These are phyloP conservation scores for Melaleuca quinquenervia DNA, from an alignment of 345 rosid species.

Conservation along the genomic window DNA sequence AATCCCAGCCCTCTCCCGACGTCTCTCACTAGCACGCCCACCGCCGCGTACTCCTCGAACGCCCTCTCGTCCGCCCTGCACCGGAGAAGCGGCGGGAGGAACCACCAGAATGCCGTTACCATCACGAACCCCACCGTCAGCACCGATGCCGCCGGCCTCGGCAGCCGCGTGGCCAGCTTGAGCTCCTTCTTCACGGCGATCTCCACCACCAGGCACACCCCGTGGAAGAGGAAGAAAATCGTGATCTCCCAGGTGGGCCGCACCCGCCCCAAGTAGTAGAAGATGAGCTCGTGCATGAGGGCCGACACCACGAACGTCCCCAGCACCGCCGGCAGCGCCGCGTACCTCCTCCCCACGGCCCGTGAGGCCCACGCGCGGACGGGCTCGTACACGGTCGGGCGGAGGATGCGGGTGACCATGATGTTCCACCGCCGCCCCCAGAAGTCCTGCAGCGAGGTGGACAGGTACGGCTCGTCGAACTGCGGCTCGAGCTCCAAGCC, in stretches of 20 bases:
- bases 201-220: conserved; percentile 8
- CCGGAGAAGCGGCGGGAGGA: conserved; percentile 22
- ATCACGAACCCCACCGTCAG: conserved; percentile 19
- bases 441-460: conserved; percentile 24
- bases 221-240: conserved; percentile 21
- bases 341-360: conserved; percentile 4
- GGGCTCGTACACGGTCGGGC: conserved; percentile 16
- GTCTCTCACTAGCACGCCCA: conserved; percentile 4
- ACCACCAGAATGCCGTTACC: conserved; percentile 16
- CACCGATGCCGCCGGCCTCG: conserved; percentile 32
- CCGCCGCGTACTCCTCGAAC: conserved; percentile 26
- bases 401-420: conserved; percentile 19
- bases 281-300: conserved; percentile 14
- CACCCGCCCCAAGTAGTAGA: conserved; percentile 14
- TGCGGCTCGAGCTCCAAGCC: conserved; percentile 23
- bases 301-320: conserved; percentile 17
- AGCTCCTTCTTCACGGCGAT: conserved; percentile 19
- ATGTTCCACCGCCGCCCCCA: conserved; percentile 28
- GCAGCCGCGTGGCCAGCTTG: conserved; percentile 31
- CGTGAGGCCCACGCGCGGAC: not conserved
- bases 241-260: conserved; percentile 15
- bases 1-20: not conserved
- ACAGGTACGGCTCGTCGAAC: conserved; percentile 19
- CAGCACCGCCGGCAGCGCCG: conserved; percentile 15
- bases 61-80: conserved; percentile 15